A percentile compares a stretch with the other conserved stretches of the same genome.
Evolutionary conservation across 2,329 filamentous ascomycete genomes (phyloP).

Genomic region (Amauroascus verrucosus): DNA sequence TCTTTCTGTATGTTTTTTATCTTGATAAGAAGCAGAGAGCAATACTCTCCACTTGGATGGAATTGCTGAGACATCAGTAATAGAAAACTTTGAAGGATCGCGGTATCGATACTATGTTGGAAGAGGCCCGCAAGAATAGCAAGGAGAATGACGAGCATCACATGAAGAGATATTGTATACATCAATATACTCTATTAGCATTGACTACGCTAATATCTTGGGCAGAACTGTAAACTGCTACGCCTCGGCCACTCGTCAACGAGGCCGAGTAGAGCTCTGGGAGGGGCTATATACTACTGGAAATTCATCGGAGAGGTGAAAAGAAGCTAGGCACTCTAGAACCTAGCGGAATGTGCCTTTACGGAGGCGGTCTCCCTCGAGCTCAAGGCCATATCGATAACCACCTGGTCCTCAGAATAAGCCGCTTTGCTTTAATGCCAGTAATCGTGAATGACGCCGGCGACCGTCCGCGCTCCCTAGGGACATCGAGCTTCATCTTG

Average conservation of each 20-base stretch:
- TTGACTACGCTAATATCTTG: slow-evolving; percentile 2
- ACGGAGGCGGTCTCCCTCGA: slow-evolving; percentile 1
- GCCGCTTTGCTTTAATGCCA: slow-evolving; percentile 10
- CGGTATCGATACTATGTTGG: slow-evolving; percentile 86
- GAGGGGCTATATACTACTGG: neutral
- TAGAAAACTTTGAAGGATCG: slow-evolving; percentile 77
- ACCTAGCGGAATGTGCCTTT: neutral
- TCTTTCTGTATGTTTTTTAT: slow-evolving; percentile 50
- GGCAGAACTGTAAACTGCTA: slow-evolving; percentile 1
- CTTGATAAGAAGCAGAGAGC: neutral
- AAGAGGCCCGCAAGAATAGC: slow-evolving; percentile 80
- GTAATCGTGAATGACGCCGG: slow-evolving; percentile 15
- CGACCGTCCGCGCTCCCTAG: slow-evolving; percentile 1
- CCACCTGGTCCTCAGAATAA: slow-evolving; percentile 8
- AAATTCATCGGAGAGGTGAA: no score
- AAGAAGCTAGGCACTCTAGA: no score
- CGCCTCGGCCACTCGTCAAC: neutral
- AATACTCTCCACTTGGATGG: neutral
- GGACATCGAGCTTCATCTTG: slow-evolving; percentile 3
- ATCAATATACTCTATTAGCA: slow-evolving; percentile 4
- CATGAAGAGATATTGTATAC: slow-evolving; percentile 34
- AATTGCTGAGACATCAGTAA: slow-evolving; percentile 8
- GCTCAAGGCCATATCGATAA: no score
- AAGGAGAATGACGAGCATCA: slow-evolving; percentile 73
- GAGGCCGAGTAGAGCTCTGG: neutral